Evolutionary conservation across 73 alveolate species (phyloP), one percentile per base, ranked within the genome.

Genomic region (Symbiodinium pilosum): DNA sequence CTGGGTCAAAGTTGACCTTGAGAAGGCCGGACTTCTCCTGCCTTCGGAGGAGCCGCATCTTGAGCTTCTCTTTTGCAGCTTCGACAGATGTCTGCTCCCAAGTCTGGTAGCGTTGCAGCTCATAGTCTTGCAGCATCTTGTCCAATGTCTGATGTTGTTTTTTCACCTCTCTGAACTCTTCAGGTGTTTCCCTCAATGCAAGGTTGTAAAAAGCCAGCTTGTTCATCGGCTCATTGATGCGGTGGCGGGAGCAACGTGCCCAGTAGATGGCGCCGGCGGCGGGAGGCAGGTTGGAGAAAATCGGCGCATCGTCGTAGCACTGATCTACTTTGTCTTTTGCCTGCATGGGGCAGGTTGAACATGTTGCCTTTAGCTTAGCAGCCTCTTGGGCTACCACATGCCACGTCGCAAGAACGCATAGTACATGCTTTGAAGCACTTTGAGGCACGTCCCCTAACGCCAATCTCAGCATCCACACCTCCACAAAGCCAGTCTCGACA

Each of bases 201-300:
- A 75, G 84, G 83, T 92, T 92, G 98, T 92, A 92, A 83, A 54
- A 54, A 81, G 77, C 94, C 2, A 99, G 99, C 99, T 99, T 99
- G 97, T 99, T 99, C 99, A 99, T 99, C 21, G 99, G 99, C 96
- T 99, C 99, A 84, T 99, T 99, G 99, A 99, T 99, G 99, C 99
- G 99, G 92, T 99, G 99, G 87, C 99, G 97, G 92, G 99, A 99
- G 84, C 99, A 99, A 39, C 99, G 99, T 36, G 99, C 99, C 99
- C 99, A 99, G 99, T 99, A 99, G 87, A 99, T 99, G 95, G 99
- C 99, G 40, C 99, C 99, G 28, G 99, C 99, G 26, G 99, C 99
- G 18, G 99, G 99, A 41, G 99, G 99, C 99, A 99, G 99, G 99
- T 99, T 99, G 99, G 99, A 99, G 93, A 99, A 99, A 86, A 99